Conservation (phyloP, 164 flowering plant species). For the Kingdonia uniflora region DNA sequence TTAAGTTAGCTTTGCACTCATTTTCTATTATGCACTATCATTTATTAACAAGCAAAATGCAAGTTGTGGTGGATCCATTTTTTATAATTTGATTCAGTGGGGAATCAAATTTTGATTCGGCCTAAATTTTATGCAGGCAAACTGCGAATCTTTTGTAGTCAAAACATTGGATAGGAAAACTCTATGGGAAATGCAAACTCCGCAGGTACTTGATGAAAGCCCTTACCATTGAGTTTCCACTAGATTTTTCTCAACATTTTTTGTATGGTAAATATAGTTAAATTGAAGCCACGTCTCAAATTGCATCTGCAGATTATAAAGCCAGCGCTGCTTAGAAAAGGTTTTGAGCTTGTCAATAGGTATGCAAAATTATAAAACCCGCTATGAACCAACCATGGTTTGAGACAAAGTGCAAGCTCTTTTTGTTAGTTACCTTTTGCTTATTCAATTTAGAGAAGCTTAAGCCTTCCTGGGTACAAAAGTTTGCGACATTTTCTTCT, state of each 20-base stretch:
- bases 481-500: too few relatives aligned
- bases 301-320: slow-evolving; percentile 44
- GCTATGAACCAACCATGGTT: too few relatives aligned
- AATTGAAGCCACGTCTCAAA: background rate
- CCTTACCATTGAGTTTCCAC: background rate
- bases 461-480: too few relatives aligned
- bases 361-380: slow-evolving; percentile 11
- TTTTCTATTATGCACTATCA: background rate
- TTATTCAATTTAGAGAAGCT: too few relatives aligned
- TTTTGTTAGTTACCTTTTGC: too few relatives aligned
- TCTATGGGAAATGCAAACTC: slow-evolving; percentile 99
- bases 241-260: background rate
- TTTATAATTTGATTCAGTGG: too few relatives aligned
- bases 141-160: slow-evolving; percentile 62
- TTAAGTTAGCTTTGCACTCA: background rate
- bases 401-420: too few relatives aligned
- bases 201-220: slow-evolving; percentile 27
- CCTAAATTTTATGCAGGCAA: slow-evolving; percentile 57
- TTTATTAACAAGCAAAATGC: background rate
- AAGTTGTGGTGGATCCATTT: background rate
- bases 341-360: slow-evolving; percentile 79
- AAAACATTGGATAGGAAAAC: slow-evolving; percentile 82
- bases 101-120: too few relatives aligned
- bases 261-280: too few relatives aligned
- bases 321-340: slow-evolving; percentile 59